A percentile compares a stretch with the other conserved stretches of the same genome.
phyloP scores from a whole-genome alignment of 1,139 yeast genomes.

The Pneumocystis murina region DNA sequence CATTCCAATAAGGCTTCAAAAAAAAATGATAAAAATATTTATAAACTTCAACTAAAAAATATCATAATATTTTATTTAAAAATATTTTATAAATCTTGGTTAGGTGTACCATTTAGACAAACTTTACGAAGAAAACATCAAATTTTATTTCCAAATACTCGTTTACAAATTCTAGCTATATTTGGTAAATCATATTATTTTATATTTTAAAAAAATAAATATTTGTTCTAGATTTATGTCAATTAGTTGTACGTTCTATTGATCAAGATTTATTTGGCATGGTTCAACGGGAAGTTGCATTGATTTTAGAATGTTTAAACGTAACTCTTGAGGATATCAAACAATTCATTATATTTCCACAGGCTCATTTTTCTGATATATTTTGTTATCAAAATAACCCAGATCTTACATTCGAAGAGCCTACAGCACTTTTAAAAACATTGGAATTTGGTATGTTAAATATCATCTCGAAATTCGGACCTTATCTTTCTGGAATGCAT shows the following conservation, averaged over 20 bases:
- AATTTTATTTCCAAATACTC: constrained; percentile 20
- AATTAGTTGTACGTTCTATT: constrained; percentile 20
- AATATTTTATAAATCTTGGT: constrained; percentile 11
- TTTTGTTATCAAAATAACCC: constrained; percentile 2
- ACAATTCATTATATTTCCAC: constrained; percentile 20
- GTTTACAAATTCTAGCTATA: constrained; percentile 19
- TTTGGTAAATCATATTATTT: constrained; percentile 1
- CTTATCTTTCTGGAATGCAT: constrained; percentile 18
- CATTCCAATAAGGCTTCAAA: neutral
- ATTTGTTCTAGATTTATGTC: constrained; percentile 16
- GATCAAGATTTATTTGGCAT: constrained; percentile 27
- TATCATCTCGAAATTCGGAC: constrained; percentile 19
- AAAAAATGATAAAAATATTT: neutral
- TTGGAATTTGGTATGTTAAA: constrained; percentile 19
- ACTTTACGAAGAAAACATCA: constrained; percentile 22
- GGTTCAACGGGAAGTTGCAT: constrained; percentile 28
- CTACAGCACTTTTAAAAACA: constrained; percentile 14
- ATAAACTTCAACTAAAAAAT: neutral
- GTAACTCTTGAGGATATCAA: constrained; percentile 19
- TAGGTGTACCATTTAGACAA: constrained; percentile 21
- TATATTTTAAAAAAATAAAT: neutral
- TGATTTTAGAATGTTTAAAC: constrained; percentile 20
- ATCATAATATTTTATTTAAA: neutral
- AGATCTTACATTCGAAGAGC: constrained; percentile 7
- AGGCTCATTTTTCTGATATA: constrained; percentile 25